Percentiles rank a stretch among this genome's conserved stretches.
These are phyloP conservation scores for Naganishia vishniacii DNA, from an alignment of 768 basidiomycete species.

Conservation along the genomic window DNA sequence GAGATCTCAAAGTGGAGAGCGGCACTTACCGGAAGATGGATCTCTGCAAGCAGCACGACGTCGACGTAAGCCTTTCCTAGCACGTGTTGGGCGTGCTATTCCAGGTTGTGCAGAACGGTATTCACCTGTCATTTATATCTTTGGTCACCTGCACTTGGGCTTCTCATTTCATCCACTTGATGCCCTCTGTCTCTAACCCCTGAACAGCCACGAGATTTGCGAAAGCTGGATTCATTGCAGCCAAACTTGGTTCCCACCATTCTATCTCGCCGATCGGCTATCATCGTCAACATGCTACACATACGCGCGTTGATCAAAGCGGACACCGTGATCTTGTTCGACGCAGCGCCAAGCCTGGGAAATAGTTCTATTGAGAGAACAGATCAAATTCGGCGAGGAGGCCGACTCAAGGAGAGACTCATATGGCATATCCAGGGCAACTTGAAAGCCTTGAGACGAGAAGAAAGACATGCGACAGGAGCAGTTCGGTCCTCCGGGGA, in stretches of 20 bases:
- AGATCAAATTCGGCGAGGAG: background rate
- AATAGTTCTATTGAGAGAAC: slow-evolving; percentile 56
- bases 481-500: background rate
- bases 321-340: slow-evolving; percentile 83
- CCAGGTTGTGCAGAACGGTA: too few species aligned
- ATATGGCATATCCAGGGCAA: background rate
- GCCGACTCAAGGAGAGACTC: background rate
- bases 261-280: slow-evolving; percentile 76
- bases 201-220: slow-evolving; percentile 94
- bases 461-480: background rate
- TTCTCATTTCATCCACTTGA: too few species aligned
- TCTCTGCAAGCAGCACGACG: slow-evolving; percentile 74
- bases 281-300: slow-evolving; percentile 90
- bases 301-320: slow-evolving; percentile 92
- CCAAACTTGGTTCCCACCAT: slow-evolving; percentile 94
- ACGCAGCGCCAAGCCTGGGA: slow-evolving; percentile 61
- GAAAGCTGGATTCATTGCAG: slow-evolving; percentile 90
- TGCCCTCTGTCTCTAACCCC: too few species aligned
- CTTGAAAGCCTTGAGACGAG: background rate
- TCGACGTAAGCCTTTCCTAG: slow-evolving; percentile 89
- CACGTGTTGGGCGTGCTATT: too few species aligned
- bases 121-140: too few species aligned
- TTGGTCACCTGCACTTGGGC: too few species aligned
- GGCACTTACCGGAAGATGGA: slow-evolving; percentile 74
- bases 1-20: slow-evolving; percentile 52